Evolutionary conservation across 768 basidiomycete genomes (phyloP), one percentile per base, ranked within the genome.

Genomic region (Pisolithus tinctorius): DNA sequence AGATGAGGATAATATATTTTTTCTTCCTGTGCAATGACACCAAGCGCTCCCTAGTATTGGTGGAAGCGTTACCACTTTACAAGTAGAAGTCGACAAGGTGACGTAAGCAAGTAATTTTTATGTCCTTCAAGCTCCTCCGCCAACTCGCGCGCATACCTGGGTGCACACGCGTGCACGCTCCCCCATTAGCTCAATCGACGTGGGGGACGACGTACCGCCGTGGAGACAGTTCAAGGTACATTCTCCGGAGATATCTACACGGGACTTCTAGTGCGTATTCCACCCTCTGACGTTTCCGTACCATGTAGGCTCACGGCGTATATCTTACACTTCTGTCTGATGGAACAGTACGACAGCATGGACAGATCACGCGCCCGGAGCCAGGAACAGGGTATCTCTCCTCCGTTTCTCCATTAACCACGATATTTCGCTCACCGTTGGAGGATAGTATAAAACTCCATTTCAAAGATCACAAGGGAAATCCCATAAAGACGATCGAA

Each of bases 401-500:
- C 29, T 37, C 44, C 34, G 34, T 45, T 8, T 38, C 23, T 16
- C 6, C 31, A 16, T 29, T 4, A 14, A 26, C 14, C 43, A n/a
- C 25, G 16, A 11, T 38, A 23, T 39, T 34, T 1, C 47, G 13
- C n/a, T 48, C 4, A 47, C 45, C 40, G 54, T 17, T 34, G 23
- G 25, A 51, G 38, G 16, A 14, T 59, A 97, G 94, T 14, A 83
- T 98, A 60, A 93, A 85, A 60, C 71, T 97, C 11, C 83, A 88
- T 63, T 99, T 95, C 75, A 84, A 87, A 55, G 92, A 95, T 65
- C 75, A 90, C 8, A 91, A 90, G 60, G 95, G 93, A 4, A 75
- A 75, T 30, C 73, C 78, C n/a, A 74, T 96, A 40, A 90, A 86
- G 69, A 94, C 87, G 0, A 81, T 96, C 8, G 89, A 97, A 64